A percentile compares a stretch with the other conserved stretches of the same genome.
These are phyloP conservation scores for Acorus gramineus DNA, from an alignment of 106 monocot species.

Conservation along the genomic window DNA sequence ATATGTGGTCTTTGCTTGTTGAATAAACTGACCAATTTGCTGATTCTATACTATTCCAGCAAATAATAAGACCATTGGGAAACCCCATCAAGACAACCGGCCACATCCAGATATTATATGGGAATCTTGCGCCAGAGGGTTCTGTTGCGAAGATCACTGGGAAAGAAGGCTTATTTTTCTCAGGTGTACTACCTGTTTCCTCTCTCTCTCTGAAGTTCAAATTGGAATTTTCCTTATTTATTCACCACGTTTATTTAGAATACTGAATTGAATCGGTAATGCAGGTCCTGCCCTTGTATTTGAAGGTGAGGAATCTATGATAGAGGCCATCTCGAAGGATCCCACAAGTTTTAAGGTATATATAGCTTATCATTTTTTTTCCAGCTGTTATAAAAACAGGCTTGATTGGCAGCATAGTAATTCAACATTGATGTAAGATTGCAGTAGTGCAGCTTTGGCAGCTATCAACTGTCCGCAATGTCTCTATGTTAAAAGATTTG, in stretches of 20 bases:
- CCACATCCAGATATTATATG: constrained; percentile 90
- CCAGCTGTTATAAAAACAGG: too few species aligned
- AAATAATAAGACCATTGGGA: constrained; percentile 72
- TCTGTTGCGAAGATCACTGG: constrained; percentile 99
- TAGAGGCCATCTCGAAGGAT: constrained; percentile 80
- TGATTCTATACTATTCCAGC: constrained; percentile 25
- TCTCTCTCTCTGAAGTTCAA: background rate
- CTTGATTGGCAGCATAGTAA: too few species aligned
- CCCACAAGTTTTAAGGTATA: constrained; percentile 75
- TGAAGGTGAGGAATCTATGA: constrained; percentile 94
- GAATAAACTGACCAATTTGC: background rate
- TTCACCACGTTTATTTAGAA: too few species aligned
- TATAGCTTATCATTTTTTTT: too few species aligned
- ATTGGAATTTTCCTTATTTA: background rate
- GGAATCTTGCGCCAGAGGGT: constrained; percentile 93
- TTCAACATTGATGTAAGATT: too few species aligned
- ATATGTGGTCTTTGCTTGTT: background rate
- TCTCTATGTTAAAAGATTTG: too few species aligned
- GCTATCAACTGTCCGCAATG: too few species aligned
- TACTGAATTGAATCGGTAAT: too few species aligned
- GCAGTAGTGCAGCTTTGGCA: too few species aligned
- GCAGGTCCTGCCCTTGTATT: constrained; percentile 93
- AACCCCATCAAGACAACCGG: constrained; percentile 93
- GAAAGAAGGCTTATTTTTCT: constrained; percentile 94
- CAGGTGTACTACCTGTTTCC: constrained; percentile 30